Conservation (phyloP, 306 rosid genomes). For the Geum urbanum region DNA sequence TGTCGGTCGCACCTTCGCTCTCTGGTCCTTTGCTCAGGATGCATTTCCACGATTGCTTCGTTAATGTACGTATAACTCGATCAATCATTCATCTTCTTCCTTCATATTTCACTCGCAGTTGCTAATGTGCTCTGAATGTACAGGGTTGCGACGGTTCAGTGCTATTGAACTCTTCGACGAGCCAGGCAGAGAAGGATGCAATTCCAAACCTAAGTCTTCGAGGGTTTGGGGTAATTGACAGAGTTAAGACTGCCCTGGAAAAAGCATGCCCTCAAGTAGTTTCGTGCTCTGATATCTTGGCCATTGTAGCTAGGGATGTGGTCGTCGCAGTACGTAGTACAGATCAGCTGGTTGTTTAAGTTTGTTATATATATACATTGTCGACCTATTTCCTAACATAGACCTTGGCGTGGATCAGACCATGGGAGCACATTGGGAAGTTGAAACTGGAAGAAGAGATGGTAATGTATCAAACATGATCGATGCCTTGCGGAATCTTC, state of each 20-base stretch:
- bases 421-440: slow-evolving; percentile 30
- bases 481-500: slow-evolving; percentile 23
- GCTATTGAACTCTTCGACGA: slow-evolving; percentile 29
- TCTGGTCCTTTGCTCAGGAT: slow-evolving; percentile 35
- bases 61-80: slow-evolving; percentile 23
- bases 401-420: slow-evolving; percentile 13
- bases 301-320: slow-evolving; percentile 34
- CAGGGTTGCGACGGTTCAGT: slow-evolving; percentile 47
- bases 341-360: not conserved
- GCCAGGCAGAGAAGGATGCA: slow-evolving; percentile 33
- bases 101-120: not conserved
- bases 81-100: not conserved
- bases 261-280: slow-evolving; percentile 36
- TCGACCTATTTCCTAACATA: not conserved
- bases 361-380: not conserved
- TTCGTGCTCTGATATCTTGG: slow-evolving; percentile 35
- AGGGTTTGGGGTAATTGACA: slow-evolving; percentile 34
- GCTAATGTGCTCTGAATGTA: not conserved
- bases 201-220: slow-evolving; percentile 24
- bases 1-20: slow-evolving; percentile 27
- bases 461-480: slow-evolving; percentile 23
- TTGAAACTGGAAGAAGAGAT: slow-evolving; percentile 43
- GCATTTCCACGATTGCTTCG: slow-evolving; percentile 50
- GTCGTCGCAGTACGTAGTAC: slow-evolving; percentile 2
- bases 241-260: slow-evolving; percentile 27